Evolutionary conservation across 148 eudicot species (phyloP).

Genomic region (Vaccinium darrowii): DNA sequence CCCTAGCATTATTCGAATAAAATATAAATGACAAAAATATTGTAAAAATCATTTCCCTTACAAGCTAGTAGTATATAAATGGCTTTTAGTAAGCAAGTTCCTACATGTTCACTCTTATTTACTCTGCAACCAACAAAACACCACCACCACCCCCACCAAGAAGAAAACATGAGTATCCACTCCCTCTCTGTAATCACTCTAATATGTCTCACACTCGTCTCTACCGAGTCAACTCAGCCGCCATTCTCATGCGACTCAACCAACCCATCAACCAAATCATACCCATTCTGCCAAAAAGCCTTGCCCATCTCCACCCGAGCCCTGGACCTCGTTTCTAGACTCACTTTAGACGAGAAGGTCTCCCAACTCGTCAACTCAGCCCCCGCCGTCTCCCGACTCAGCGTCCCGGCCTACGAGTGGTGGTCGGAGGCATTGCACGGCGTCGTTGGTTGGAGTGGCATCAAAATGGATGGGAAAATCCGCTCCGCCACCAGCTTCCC

Average conservation of each 20-base stretch:
- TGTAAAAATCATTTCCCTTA: no score
- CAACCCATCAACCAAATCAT: slow-evolving; percentile 33
- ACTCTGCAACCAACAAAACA: not conserved
- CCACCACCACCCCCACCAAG: not conserved
- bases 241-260: slow-evolving; percentile 54
- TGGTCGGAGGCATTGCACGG: slow-evolving; percentile 91
- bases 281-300: slow-evolving; percentile 43
- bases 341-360: slow-evolving; percentile 68
- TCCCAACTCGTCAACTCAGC: slow-evolving; percentile 57
- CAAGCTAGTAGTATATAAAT: no score
- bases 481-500: slow-evolving; percentile 72
- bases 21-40: no score
- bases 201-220: not conserved
- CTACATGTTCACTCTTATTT: no score
- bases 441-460: slow-evolving; percentile 50
- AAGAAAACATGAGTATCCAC: not conserved
- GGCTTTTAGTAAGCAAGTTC: no score
- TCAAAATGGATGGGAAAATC: slow-evolving; percentile 34
- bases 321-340: slow-evolving; percentile 43
- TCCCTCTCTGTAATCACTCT: not conserved
- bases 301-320: slow-evolving; percentile 37
- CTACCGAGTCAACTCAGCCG: slow-evolving; percentile 26
- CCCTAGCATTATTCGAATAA: no score
- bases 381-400: slow-evolving; percentile 56
- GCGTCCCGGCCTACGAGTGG: slow-evolving; percentile 71